These are phyloP conservation scores for Athelia psychrophila DNA, from an alignment of 1,284 basidiomycete genomes.

Conservation along the genomic window DNA sequence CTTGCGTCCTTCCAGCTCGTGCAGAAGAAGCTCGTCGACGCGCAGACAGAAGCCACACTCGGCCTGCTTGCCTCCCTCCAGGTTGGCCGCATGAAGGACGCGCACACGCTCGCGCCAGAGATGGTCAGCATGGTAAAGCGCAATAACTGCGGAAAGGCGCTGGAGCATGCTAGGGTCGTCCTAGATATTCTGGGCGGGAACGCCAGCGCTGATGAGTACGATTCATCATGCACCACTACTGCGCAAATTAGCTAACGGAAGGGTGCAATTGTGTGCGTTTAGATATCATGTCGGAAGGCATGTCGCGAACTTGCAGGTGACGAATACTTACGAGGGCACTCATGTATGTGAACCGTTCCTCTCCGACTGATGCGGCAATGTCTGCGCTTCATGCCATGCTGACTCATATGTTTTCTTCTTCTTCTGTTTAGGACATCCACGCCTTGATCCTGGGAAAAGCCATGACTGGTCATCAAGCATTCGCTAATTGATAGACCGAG, in stretches of 20 bases:
- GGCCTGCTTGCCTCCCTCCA: conserved; percentile 82
- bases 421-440: conserved; percentile 70
- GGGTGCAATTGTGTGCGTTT: neutral
- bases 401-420: neutral
- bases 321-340: conserved; percentile 87
- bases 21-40: conserved; percentile 96
- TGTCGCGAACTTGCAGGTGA: conserved; percentile 88
- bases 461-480: conserved; percentile 85
- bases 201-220: conserved; percentile 85
- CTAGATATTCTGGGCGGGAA: conserved; percentile 92
- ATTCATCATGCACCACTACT: conserved; percentile 8
- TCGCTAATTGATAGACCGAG: conserved; percentile 44
- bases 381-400: conserved; percentile 26
- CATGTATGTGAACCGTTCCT: conserved; percentile 6
- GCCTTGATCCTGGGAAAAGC: conserved; percentile 90
- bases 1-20: conserved; percentile 94
- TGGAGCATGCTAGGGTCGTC: conserved; percentile 75
- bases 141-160: conserved; percentile 94
- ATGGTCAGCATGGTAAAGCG: conserved; percentile 96
- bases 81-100: conserved; percentile 89
- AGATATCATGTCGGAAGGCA: conserved; percentile 90
- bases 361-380: conserved; percentile 56
- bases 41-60: conserved; percentile 80
- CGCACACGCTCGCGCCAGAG: conserved; percentile 77
- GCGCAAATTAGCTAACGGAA: neutral